A percentile compares a stretch with the other conserved stretches of the same genome.
These are phyloP conservation scores for Tephrocybe sp. DNA, from an alignment of 768 basidiomycete genomes.

Conservation along the genomic window DNA sequence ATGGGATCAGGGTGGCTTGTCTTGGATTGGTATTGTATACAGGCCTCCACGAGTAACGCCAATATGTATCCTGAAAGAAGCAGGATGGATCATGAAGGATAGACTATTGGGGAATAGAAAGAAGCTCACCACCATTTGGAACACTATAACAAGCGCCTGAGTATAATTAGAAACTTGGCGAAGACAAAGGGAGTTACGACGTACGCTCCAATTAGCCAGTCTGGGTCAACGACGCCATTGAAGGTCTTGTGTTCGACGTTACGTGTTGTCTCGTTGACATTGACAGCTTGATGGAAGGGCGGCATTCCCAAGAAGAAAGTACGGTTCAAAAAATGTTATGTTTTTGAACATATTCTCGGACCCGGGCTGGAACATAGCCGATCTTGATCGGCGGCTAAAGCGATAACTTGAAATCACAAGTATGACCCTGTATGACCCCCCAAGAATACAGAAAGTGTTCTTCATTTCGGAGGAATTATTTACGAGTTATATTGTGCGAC, in stretches of 20 bases:
- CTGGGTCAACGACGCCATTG: constrained; percentile 41
- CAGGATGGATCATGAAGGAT: not conserved
- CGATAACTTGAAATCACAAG: too few species aligned
- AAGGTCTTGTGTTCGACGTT: constrained; percentile 23
- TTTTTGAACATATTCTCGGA: not conserved
- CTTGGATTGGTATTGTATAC: constrained; percentile 46
- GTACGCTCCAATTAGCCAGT: constrained; percentile 47
- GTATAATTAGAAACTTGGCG: constrained; percentile 8
- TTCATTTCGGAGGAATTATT: too few species aligned
- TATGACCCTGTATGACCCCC: too few species aligned
- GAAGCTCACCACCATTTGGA: constrained; percentile 49
- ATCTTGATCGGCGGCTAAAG: too few species aligned
- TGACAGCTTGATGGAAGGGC: constrained; percentile 36
- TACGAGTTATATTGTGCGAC: too few species aligned
- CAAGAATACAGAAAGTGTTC: too few species aligned
- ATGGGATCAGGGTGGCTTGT: constrained; percentile 52
- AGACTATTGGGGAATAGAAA: not conserved
- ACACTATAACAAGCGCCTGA: constrained; percentile 31
- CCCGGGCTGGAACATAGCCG: too few species aligned
- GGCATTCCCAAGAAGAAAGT: constrained; percentile 29
- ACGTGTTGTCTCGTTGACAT: constrained; percentile 16
- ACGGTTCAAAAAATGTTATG: not conserved
- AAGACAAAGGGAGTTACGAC: constrained; percentile 19
- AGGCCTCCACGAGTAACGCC: constrained; percentile 54
- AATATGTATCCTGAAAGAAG: constrained; percentile 52